Evolutionary conservation across 2,329 filamentous ascomycete genomes (phyloP).

Genomic region (Plenodomus tracheiphilus): DNA sequence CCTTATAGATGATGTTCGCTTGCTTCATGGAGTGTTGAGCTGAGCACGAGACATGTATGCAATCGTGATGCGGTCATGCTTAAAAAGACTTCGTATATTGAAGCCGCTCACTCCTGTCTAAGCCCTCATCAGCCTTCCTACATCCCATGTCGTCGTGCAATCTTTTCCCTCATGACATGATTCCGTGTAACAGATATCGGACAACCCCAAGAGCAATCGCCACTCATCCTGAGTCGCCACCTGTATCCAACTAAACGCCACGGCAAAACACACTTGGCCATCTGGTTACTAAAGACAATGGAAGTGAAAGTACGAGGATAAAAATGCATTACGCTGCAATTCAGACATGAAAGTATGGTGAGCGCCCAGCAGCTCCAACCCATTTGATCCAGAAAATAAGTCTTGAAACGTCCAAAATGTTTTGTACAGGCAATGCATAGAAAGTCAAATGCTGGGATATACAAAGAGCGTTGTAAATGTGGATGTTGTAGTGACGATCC

Average conservation of each 20-base stretch:
- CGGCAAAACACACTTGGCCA: background rate
- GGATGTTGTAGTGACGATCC: constrained; percentile 7
- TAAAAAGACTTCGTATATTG: too few relatives aligned
- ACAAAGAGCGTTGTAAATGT: constrained; percentile 26
- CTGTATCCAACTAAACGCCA: background rate
- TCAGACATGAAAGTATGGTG: constrained; percentile 1
- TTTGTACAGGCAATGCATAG: constrained; percentile 29
- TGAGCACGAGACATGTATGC: too few relatives aligned
- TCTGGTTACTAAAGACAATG: background rate
- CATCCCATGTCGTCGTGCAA: background rate
- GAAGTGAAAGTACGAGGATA: background rate
- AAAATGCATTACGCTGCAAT: constrained; percentile 1
- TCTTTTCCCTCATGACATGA: background rate
- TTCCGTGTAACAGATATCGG: background rate
- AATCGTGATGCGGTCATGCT: too few relatives aligned
- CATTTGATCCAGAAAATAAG: background rate
- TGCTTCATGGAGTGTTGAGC: too few relatives aligned
- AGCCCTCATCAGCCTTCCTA: background rate
- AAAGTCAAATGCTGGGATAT: constrained; percentile 26
- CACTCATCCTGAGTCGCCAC: background rate
- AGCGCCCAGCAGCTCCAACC: constrained; percentile 1
- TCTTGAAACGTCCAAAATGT: constrained; percentile 11
- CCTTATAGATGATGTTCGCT: too few relatives aligned
- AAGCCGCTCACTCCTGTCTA: too few relatives aligned
- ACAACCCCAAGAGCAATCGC: background rate